Evolutionary conservation across 805 yeast genomes (phyloP).

Genomic region (Cyberlindnera misumaiensis): DNA sequence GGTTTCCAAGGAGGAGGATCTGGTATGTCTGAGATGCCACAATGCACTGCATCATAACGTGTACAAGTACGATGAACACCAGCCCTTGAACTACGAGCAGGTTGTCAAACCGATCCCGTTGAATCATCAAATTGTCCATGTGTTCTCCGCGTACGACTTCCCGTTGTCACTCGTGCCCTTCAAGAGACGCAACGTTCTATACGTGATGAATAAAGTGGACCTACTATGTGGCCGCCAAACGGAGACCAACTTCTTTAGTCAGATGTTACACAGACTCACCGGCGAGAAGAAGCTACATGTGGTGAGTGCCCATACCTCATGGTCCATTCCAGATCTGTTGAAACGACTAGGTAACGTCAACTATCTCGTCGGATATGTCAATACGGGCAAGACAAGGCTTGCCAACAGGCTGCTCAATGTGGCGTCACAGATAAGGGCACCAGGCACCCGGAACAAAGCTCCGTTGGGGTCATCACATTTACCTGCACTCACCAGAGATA

Average conservation of each 20-base stretch:
- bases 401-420: constrained; percentile 39
- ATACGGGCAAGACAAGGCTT: constrained; percentile 64
- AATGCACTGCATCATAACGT: constrained; percentile 40
- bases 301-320: constrained; percentile 43
- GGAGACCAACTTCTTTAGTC: constrained; percentile 24
- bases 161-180: constrained; percentile 40
- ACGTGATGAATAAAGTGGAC: constrained; percentile 37
- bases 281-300: constrained; percentile 32
- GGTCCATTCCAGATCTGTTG: constrained; percentile 42
- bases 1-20: constrained; percentile 2
- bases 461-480: constrained; percentile 34
- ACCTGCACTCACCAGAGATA: constrained; percentile 67
- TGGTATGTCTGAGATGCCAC: constrained; percentile 49
- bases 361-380: constrained; percentile 59
- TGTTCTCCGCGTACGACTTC: constrained; percentile 63
- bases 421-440: constrained; percentile 4
- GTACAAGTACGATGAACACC: constrained; percentile 30
- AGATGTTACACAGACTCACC: constrained; percentile 27
- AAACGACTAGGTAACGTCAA: constrained; percentile 30
- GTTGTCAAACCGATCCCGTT: constrained; percentile 33
- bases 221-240: constrained; percentile 31
- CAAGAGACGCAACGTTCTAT: constrained; percentile 20
- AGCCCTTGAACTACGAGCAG: constrained; percentile 24
- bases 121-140: constrained; percentile 45
- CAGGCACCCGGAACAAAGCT: constrained; percentile 12